Conservation (phyloP, 441 rosid genomes). For the Arabidopsis hybrid region DNA sequence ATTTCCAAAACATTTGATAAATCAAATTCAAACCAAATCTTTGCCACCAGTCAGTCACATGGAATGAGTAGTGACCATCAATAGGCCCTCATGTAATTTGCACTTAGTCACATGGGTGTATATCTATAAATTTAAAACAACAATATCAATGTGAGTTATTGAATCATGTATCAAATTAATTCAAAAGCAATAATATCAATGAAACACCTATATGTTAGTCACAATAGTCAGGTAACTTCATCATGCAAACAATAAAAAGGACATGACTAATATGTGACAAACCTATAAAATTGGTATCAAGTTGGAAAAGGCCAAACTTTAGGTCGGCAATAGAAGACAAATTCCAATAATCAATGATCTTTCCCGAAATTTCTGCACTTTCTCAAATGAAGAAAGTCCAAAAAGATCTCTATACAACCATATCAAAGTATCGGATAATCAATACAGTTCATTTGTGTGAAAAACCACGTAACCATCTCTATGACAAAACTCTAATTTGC, state of each 20-base stretch:
- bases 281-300: neutral
- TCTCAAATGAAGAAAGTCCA: conserved; percentile 4
- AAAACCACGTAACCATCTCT: conserved; percentile 2
- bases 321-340: neutral
- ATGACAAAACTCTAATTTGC: neutral
- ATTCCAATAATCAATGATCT: neutral
- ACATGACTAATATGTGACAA: conserved; percentile 22
- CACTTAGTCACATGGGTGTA: neutral
- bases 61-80: neutral
- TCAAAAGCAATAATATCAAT: neutral
- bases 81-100: neutral
- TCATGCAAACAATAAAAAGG: neutral
- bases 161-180: neutral
- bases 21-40: neutral
- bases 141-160: neutral
- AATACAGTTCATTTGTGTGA: neutral
- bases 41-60: neutral
- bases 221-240: neutral
- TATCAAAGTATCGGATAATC: conserved; percentile 14
- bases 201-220: neutral
- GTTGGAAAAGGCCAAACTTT: neutral
- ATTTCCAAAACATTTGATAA: neutral
- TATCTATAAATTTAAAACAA: neutral
- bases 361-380: neutral
- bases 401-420: conserved; percentile 29